These are phyloP conservation scores for Sherardia arvensis DNA, from an alignment of 257 asterid genomes.

Conservation along the genomic window DNA sequence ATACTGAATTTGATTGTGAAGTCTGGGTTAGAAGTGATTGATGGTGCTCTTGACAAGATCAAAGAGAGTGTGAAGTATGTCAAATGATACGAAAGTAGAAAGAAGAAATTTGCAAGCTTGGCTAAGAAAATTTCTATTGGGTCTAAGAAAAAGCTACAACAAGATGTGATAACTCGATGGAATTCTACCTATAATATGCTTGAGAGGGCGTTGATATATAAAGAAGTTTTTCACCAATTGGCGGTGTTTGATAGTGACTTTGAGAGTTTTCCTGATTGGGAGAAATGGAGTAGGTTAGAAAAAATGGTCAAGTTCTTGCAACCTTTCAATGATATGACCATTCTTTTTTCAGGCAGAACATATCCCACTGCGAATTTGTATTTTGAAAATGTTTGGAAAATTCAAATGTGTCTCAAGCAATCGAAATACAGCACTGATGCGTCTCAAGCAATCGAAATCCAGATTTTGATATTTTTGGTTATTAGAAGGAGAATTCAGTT, in stretches of 20 bases:
- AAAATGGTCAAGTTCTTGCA: not conserved
- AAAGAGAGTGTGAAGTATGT: not conserved
- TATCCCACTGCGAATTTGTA: not conserved
- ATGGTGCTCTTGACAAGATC: not conserved
- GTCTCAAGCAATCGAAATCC: no score
- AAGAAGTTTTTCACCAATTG: not conserved
- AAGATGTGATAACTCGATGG: not conserved
- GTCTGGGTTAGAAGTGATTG: not conserved
- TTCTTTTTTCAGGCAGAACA: not conserved
- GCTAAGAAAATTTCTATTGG: not conserved
- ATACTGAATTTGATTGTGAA: not conserved
- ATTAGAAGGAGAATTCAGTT: no score
- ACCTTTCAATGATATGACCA: not conserved
- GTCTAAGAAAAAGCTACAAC: not conserved
- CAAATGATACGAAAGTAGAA: not conserved
- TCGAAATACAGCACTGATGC: no score
- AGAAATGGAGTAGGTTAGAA: not conserved
- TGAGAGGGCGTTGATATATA: not conserved
- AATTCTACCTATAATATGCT: not conserved
- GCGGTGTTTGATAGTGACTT: not conserved
- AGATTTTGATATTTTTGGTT: no score
- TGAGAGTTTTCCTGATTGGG: not conserved
- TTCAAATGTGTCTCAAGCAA: not conserved
- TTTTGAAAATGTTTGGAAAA: not conserved
- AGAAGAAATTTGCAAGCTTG: not conserved